phyloP scores from a whole-genome alignment of 768 basidiomycete genomes.

The Suillus fuscotomentosus region DNA sequence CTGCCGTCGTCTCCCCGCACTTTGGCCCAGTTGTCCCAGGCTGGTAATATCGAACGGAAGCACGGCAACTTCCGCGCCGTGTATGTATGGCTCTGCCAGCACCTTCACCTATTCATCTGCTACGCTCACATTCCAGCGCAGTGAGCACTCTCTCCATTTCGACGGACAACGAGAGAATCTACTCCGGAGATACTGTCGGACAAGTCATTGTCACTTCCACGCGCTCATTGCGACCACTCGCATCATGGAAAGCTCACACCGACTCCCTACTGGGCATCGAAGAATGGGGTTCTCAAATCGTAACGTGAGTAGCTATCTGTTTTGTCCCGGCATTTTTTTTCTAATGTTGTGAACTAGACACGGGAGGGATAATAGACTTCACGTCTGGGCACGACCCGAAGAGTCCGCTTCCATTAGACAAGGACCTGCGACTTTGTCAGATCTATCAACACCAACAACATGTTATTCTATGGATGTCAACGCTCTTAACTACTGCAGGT shows the following conservation, averaged over 20 bases:
- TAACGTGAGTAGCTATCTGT: constrained; percentile 43
- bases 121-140: constrained; percentile 70
- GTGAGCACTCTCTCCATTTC: constrained; percentile 65
- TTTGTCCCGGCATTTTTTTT: background rate
- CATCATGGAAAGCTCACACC: constrained; percentile 77
- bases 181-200: constrained; percentile 84
- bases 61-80: too few relatives aligned
- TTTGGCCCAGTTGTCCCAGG: too few relatives aligned
- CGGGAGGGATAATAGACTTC: constrained; percentile 82
- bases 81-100: constrained; percentile 21
- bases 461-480: constrained; percentile 84
- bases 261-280: constrained; percentile 76
- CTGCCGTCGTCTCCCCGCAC: too few relatives aligned
- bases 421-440: constrained; percentile 53
- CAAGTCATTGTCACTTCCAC: constrained; percentile 77
- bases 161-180: constrained; percentile 72
- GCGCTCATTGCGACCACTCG: constrained; percentile 66
- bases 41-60: too few relatives aligned
- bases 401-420: constrained; percentile 48
- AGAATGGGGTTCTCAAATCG: constrained; percentile 63
- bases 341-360: constrained; percentile 46
- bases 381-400: constrained; percentile 62
- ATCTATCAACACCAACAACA: constrained; percentile 48
- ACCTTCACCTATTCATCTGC: constrained; percentile 67
- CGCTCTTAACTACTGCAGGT: constrained; percentile 90